Conservation (phyloP, 2,329 filamentous ascomycete species). For the Paecilomyces dactylethromorphus region DNA sequence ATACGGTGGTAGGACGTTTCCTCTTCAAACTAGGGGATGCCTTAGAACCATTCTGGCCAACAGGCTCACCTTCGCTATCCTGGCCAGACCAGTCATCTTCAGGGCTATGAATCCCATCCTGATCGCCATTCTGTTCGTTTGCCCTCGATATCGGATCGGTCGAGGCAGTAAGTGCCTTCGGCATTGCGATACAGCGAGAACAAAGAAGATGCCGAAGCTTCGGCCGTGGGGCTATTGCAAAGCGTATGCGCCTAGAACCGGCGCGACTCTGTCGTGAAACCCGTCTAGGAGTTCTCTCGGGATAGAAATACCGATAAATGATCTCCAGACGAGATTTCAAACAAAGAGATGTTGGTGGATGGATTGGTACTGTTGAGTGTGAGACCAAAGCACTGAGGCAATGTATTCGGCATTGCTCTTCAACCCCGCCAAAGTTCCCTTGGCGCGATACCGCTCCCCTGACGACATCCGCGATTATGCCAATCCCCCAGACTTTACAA, state of each 20-base stretch:
- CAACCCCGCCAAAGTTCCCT: neutral
- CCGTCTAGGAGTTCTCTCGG: neutral
- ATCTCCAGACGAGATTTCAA: neutral
- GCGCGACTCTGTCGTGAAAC: neutral
- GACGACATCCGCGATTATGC: neutral
- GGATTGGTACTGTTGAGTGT: neutral
- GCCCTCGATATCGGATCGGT: slow-evolving; percentile 15
- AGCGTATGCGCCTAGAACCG: neutral
- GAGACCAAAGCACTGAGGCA: neutral
- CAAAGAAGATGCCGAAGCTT: slow-evolving; percentile 1
- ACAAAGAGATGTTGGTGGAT: neutral
- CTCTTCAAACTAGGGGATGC: slow-evolving; percentile 24
- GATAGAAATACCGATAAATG: neutral
- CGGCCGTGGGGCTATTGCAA: neutral
- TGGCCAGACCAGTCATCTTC: slow-evolving; percentile 28
- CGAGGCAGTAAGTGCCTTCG: slow-evolving; percentile 19
- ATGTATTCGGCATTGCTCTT: neutral
- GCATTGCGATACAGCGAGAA: slow-evolving; percentile 24
- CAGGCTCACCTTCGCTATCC: slow-evolving; percentile 27
- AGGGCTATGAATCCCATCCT: slow-evolving; percentile 23
- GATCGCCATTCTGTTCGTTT: slow-evolving; percentile 14
- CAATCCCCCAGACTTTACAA: neutral
- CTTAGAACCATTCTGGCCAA: slow-evolving; percentile 19
- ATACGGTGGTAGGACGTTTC: slow-evolving; percentile 32
- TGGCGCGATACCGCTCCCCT: neutral